A percentile compares a stretch with the other conserved stretches of the same genome.
Conservation (phyloP, 1,139 yeast species). For the Zygosaccharomyces pseudobailii region DNA sequence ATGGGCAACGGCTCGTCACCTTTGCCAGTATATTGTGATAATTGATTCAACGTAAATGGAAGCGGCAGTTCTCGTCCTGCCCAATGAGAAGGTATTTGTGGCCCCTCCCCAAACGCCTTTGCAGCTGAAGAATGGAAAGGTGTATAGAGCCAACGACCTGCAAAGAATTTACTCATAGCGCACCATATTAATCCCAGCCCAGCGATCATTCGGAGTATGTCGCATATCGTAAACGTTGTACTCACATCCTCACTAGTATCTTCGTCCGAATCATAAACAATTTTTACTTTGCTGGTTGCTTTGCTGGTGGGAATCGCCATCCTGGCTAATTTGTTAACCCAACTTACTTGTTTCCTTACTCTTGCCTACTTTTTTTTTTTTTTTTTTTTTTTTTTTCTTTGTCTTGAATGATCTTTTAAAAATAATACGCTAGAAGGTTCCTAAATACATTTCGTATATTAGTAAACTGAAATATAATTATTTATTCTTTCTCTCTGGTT, state of each 20-base stretch:
- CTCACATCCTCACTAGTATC: slow-evolving; percentile 6
- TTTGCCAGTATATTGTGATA: slow-evolving; percentile 13
- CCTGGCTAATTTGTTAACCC: not conserved
- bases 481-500: slow-evolving; percentile 78
- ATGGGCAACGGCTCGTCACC: slow-evolving; percentile 10
- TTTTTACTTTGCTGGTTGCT: slow-evolving; percentile 8
- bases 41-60: slow-evolving; percentile 15
- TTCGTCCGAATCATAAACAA: slow-evolving; percentile 1
- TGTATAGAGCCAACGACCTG: slow-evolving; percentile 11
- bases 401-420: not conserved
- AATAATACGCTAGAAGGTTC: not conserved
- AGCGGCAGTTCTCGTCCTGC: slow-evolving; percentile 11
- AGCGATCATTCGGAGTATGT: slow-evolving; percentile 15
- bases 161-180: slow-evolving; percentile 7
- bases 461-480: slow-evolving; percentile 70
- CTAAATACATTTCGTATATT: slow-evolving; percentile 11
- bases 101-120: not conserved
- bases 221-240: slow-evolving; percentile 15
- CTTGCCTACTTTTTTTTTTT: not conserved
- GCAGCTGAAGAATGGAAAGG: not conserved
- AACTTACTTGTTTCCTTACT: not conserved
- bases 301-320: not conserved
- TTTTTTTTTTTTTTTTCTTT: not conserved
- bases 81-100: slow-evolving; percentile 18
- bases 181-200: slow-evolving; percentile 16